Conservation (phyloP, 2,329 filamentous ascomycete genomes). For the Sarocladiaceae sp. region DNA sequence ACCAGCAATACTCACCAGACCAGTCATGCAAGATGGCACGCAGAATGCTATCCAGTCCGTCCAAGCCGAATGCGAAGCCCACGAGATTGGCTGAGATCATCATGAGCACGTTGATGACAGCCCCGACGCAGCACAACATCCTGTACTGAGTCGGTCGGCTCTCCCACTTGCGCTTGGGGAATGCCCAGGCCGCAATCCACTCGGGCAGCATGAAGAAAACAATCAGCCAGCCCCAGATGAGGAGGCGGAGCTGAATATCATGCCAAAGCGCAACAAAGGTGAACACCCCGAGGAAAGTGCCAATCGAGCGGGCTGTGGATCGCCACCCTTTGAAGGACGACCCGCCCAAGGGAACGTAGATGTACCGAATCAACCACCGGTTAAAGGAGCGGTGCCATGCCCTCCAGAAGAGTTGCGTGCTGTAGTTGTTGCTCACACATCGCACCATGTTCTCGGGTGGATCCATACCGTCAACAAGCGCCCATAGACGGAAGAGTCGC, state of each 20-base stretch:
- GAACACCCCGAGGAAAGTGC: conserved; percentile 80
- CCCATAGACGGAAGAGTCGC: conserved; percentile 98
- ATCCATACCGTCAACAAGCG: conserved; percentile 82
- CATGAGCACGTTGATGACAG: conserved; percentile 79
- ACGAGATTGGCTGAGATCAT: conserved; percentile 96
- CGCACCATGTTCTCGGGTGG: conserved; percentile 98
- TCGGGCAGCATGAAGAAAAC: conserved; percentile 92
- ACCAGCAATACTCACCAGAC: conserved; percentile 43
- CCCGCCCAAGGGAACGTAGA: conserved; percentile 88
- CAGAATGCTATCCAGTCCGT: conserved; percentile 74
- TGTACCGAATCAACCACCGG: conserved; percentile 87
- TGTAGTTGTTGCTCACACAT: conserved; percentile 94
- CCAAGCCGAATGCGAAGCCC: conserved; percentile 86
- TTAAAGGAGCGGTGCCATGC: conserved; percentile 95
- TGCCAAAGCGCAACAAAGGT: conserved; percentile 98
- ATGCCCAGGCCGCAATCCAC: conserved; percentile 62
- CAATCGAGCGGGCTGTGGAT: conserved; percentile 50
- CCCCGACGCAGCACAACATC: conserved; percentile 72
- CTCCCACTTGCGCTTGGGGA: conserved; percentile 69
- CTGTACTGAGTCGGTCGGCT: conserved; percentile 66
- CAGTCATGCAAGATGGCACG: conserved; percentile 69
- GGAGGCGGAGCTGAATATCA: conserved; percentile 82
- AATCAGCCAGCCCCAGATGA: conserved; percentile 96
- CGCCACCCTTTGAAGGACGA: conserved; percentile 40
- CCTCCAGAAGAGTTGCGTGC: conserved; percentile 86